Percentiles rank a stretch among this genome's conserved stretches.
These are phyloP conservation scores for Plasmodium falciparum DNA, from an alignment of 169 alveolate species.

Conservation along the genomic window DNA sequence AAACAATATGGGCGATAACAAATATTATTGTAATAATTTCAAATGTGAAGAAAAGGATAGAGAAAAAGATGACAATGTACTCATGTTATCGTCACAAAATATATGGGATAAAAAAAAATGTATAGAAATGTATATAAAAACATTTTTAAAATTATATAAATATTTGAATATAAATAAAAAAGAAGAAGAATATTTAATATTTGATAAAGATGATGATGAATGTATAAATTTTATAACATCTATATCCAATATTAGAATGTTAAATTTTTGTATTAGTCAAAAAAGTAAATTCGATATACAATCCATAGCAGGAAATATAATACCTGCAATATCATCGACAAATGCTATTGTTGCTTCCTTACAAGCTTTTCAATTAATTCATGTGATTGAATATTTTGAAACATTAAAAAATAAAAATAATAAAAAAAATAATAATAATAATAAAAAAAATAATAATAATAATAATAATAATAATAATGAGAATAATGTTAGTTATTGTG, in stretches of 20 bases:
- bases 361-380: slow-evolving; percentile 91
- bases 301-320: slow-evolving; percentile 97
- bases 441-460: too few species aligned
- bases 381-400: slow-evolving; percentile 60
- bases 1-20: not conserved
- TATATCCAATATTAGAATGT: slow-evolving; percentile 93
- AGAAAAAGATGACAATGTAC: not conserved
- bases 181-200: slow-evolving; percentile 81
- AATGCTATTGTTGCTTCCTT: slow-evolving; percentile 96
- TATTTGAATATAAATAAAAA: slow-evolving; percentile 58
- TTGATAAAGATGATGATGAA: slow-evolving; percentile 95
- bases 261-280: slow-evolving; percentile 89
- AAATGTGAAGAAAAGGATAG: not conserved
- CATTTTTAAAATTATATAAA: slow-evolving; percentile 34
- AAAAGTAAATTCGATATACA: slow-evolving; percentile 89
- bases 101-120: slow-evolving; percentile 62
- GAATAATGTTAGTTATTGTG: too few species aligned
- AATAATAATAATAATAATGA: too few species aligned
- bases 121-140: slow-evolving; percentile 47
- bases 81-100: slow-evolving; percentile 38
- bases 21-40: not conserved
- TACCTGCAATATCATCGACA: slow-evolving; percentile 97
- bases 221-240: slow-evolving; percentile 93
- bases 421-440: not conserved
- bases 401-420: slow-evolving; percentile 12